A percentile compares a stretch with the other conserved stretches of the same genome.
These are phyloP conservation scores for Penicillium sumatraense DNA, from an alignment of 2,329 filamentous ascomycete genomes.

Conservation along the genomic window DNA sequence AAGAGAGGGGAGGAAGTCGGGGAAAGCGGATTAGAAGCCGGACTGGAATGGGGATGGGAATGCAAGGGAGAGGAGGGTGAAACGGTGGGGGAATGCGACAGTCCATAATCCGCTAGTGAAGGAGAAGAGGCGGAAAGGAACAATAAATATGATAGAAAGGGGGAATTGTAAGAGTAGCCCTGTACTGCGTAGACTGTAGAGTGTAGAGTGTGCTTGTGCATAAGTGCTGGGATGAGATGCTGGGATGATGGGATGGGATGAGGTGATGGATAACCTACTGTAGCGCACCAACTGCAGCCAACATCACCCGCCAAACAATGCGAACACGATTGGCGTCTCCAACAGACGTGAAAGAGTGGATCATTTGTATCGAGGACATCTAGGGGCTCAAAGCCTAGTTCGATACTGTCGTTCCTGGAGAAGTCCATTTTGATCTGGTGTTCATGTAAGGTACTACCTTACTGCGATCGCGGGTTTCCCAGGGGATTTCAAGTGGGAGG, in stretches of 20 bases:
- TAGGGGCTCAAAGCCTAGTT: slow-evolving; percentile 8
- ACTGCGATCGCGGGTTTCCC: neutral
- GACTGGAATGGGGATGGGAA: neutral
- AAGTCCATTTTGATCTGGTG: slow-evolving; percentile 7
- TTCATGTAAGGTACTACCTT: slow-evolving; percentile 13
- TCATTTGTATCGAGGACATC: slow-evolving; percentile 20
- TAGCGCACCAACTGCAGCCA: slow-evolving; percentile 45
- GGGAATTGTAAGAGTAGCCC: no score
- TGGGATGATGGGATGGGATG: neutral
- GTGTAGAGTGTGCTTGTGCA: no score
- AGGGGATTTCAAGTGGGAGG: neutral
- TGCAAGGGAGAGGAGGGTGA: neutral
- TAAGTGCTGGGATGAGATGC: no score
- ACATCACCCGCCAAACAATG: slow-evolving; percentile 37
- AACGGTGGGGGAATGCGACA: neutral
- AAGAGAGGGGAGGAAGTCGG: neutral
- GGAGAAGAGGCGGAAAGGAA: neutral
- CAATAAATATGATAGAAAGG: no score
- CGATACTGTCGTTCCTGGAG: neutral
- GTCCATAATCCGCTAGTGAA: neutral
- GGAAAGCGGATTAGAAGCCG: neutral
- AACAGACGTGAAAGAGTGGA: slow-evolving; percentile 39
- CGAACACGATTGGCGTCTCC: slow-evolving; percentile 42
- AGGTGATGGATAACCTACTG: slow-evolving; percentile 30
- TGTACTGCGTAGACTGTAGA: no score